Conservation (phyloP, 495 filamentous ascomycete genomes). For the Margaritispora aquatica region DNA sequence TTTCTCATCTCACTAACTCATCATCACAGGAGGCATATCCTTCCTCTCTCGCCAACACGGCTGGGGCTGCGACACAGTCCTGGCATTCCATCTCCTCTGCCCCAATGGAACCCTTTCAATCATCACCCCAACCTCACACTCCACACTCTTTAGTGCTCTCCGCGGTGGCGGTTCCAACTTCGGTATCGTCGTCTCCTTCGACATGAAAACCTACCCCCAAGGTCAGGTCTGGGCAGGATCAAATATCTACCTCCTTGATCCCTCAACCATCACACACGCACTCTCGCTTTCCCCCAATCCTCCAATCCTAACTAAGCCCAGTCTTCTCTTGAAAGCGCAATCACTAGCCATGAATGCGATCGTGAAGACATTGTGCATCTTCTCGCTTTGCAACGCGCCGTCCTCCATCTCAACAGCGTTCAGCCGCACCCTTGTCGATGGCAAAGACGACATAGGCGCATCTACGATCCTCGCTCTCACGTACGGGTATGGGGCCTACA, state of each 20-base stretch:
- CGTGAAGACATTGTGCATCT: neutral
- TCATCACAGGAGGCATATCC: constrained; percentile 33
- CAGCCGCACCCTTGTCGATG: neutral
- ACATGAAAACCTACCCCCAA: constrained; percentile 37
- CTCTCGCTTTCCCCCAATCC: neutral
- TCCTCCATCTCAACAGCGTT: neutral
- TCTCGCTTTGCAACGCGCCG: neutral
- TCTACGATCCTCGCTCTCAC: neutral
- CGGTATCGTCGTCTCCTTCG: constrained; percentile 47
- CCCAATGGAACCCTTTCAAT: constrained; percentile 42
- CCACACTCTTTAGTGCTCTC: constrained; percentile 47
- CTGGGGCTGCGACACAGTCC: constrained; percentile 41
- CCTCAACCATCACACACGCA: neutral
- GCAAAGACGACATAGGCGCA: neutral
- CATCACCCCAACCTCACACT: constrained; percentile 33
- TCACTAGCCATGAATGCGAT: neutral
- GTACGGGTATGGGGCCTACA: neutral
- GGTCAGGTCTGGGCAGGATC: constrained; percentile 41
- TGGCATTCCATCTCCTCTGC: constrained; percentile 47
- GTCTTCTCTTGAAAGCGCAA: neutral
- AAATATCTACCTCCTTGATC: constrained; percentile 4
- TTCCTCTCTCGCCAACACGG: constrained; percentile 39
- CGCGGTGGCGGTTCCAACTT: constrained; percentile 52
- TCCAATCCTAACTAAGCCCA: neutral
- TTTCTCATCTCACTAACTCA: neutral